Evolutionary conservation across 2,329 filamentous ascomycete species (phyloP).

Genomic region (Trichoderma sp.): DNA sequence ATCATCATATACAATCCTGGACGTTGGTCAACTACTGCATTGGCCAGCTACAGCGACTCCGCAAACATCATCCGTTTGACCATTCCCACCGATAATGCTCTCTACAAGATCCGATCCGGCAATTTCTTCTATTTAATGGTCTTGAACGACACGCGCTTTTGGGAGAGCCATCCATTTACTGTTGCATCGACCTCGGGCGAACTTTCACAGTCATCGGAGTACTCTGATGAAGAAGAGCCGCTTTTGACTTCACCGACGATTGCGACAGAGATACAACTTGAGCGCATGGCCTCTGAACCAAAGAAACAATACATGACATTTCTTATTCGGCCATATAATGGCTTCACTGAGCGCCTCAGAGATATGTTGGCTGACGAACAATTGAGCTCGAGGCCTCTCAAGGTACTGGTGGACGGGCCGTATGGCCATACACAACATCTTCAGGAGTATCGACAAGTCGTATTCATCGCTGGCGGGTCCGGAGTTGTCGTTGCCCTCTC

Average conservation of each 20-base stretch:
- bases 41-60: constrained; percentile 35
- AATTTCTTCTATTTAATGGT: constrained; percentile 48
- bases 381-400: constrained; percentile 30
- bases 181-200: constrained; percentile 35
- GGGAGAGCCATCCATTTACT: constrained; percentile 53
- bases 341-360: constrained; percentile 42
- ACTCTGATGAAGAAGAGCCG: constrained; percentile 33
- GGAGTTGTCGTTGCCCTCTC: constrained; percentile 45
- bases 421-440: constrained; percentile 44
- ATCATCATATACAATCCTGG: constrained; percentile 40
- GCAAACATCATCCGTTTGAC: constrained; percentile 44
- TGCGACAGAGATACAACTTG: neutral
- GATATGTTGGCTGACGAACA: constrained; percentile 30
- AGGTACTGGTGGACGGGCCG: constrained; percentile 45
- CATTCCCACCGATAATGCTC: constrained; percentile 35
- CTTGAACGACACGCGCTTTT: constrained; percentile 39
- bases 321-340: constrained; percentile 46
- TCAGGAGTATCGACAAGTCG: constrained; percentile 37
- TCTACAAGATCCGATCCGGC: constrained; percentile 39
- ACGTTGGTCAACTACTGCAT: constrained; percentile 38
- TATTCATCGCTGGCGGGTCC: constrained; percentile 47
- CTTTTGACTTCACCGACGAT: constrained; percentile 29
- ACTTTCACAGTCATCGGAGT: constrained; percentile 21
- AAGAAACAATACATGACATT: constrained; percentile 36
- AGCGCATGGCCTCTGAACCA: neutral